phyloP scores from a whole-genome alignment of 768 basidiomycete genomes.

The Dioszegia hungarica region DNA sequence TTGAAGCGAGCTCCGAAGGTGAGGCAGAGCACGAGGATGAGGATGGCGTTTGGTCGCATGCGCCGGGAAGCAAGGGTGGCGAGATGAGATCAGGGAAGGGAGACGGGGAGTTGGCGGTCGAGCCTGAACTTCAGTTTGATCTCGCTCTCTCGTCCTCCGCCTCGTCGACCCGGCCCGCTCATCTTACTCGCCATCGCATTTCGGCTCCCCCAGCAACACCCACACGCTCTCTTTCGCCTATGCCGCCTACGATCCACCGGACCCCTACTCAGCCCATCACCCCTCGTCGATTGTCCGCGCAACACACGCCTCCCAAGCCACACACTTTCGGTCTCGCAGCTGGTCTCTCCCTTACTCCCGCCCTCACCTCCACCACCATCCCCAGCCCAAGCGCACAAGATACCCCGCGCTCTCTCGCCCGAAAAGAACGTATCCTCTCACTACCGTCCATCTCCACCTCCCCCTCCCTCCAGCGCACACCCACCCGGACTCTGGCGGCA shows the following conservation, averaged over 20 bases:
- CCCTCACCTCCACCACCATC: not conserved
- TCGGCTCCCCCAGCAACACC: not conserved
- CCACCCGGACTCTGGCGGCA: not conserved
- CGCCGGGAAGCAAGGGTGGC: not conserved
- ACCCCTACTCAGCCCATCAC: not conserved
- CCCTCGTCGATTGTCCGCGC: no score
- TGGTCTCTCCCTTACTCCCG: not conserved
- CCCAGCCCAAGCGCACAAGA: no score
- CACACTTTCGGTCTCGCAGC: no score
- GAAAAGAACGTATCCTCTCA: slow-evolving; percentile 3
- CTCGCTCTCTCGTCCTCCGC: no score
- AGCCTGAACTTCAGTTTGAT: no score
- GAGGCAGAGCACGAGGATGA: not conserved
- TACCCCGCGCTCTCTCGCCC: not conserved
- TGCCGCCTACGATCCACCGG: not conserved
- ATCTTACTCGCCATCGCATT: not conserved
- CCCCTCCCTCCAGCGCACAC: not conserved
- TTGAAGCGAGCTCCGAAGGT: not conserved
- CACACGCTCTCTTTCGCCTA: not conserved
- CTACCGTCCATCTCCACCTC: not conserved
- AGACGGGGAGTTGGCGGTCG: no score
- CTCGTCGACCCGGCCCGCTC: no score
- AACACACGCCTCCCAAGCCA: no score
- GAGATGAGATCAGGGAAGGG: not conserved
- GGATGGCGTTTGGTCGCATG: not conserved